These are phyloP conservation scores for Aureobasidium sp. DNA, from an alignment of 2,329 filamentous ascomycete species.

Conservation along the genomic window DNA sequence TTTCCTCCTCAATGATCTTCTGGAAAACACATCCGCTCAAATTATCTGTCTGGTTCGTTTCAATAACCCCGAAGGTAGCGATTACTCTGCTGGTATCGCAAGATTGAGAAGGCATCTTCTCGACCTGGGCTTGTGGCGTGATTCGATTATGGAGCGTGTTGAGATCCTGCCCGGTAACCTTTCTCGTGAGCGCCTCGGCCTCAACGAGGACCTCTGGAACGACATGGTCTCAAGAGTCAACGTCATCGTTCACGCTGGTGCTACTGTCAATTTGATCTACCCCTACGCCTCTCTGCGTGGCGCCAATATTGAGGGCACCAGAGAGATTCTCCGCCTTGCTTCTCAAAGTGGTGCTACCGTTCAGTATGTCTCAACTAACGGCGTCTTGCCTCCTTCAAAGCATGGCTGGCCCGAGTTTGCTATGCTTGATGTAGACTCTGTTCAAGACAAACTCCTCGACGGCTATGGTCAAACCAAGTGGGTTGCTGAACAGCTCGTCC, in stretches of 20 bases:
- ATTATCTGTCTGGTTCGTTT: constrained; percentile 69
- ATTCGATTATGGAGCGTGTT: constrained; percentile 68
- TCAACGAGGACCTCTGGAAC: constrained; percentile 57
- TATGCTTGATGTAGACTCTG: constrained; percentile 58
- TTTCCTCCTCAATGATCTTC: constrained; percentile 60
- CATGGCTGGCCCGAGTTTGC: constrained; percentile 64
- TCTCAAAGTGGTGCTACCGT: constrained; percentile 60
- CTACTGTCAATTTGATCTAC: constrained; percentile 73
- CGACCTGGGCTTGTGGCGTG: constrained; percentile 70
- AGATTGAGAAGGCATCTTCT: constrained; percentile 67
- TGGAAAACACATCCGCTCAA: constrained; percentile 59
- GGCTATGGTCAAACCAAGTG: constrained; percentile 76
- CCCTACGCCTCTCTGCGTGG: constrained; percentile 68
- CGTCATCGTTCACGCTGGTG: constrained; percentile 69
- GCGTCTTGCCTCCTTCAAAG: constrained; percentile 62
- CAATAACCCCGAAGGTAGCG: constrained; percentile 56
- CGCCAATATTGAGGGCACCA: constrained; percentile 71
- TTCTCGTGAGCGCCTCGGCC: constrained; percentile 58
- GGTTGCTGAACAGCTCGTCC: constrained; percentile 68
- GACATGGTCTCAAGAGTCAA: constrained; percentile 57
- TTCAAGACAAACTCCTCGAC: constrained; percentile 60
- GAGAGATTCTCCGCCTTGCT: constrained; percentile 65
- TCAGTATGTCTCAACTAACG: constrained; percentile 73
- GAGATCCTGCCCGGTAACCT: constrained; percentile 69
- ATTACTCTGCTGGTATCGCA: constrained; percentile 59